Base-by-base conservation (phyloP, 2,329 filamentous ascomycete species). In the Hymenotorrendiella dingleyae region DNA sequence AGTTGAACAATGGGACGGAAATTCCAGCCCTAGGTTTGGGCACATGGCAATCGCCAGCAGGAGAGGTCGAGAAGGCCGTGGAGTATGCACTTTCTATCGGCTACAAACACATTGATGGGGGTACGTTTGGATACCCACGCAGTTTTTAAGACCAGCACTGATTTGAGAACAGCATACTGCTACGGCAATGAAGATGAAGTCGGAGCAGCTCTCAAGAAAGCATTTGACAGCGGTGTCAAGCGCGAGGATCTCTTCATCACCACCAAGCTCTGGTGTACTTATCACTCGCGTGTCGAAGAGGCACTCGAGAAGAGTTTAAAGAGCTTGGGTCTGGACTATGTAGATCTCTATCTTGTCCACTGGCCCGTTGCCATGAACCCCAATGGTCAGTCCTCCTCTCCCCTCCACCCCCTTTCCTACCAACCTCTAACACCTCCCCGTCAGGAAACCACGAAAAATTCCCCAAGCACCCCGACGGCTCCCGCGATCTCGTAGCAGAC, bases 111-210 rank as follows among this genome's bases (percentile, higher is more conserved):
- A 70, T 76, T 47, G 73, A 77, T 48, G 42, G 36, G 28, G 50
- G 50, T 53, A 43, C 17, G 29, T 39, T n/a, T n/a, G n/a, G n/a
- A n/a, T n/a, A n/a, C 4, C 17, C 16, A 14, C 5, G 6, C 30
- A 3, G 6, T 20, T 35, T 11, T 14, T 8, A 4, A 32, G 10
- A 8, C 28, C 26, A n/a, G 8, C 16, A 16, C 64, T 68, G n/a
- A n/a, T 49, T 69, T 72, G 43, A 68, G 72, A 54, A 65, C 68
- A 46, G 82, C 84, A 5, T 86, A 84, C 69, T 84, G 81, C 67
- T 88, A 88, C 65, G 81, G 73, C 54, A 90, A 94, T 63, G 88
- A 94, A 66, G 75, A 83, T 36, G 86, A 91, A 63, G 87, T 94
- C 12, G 88, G 88, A 50, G 69, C 81, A 60, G 88, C 84, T 8